phyloP scores from a whole-genome alignment of 2,329 filamentous ascomycete species.

The Colletotrichum sp. region DNA sequence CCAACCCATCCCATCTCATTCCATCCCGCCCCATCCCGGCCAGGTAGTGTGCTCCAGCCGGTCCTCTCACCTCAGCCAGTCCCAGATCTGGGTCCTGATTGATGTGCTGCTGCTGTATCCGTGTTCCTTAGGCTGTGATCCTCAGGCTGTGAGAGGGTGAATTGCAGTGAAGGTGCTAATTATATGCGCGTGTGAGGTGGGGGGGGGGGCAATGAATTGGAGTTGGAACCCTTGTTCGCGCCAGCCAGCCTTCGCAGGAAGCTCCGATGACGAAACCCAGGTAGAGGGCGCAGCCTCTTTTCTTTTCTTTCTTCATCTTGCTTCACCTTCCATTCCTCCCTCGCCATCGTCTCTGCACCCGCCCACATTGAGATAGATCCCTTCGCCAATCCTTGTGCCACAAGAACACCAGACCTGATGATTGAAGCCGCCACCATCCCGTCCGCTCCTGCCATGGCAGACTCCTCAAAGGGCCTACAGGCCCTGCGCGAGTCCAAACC shows the following conservation, averaged over 20 bases:
- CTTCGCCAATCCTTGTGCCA: neutral
- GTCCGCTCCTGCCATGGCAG: conserved; percentile 20
- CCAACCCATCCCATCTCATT: neutral
- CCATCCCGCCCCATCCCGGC: neutral
- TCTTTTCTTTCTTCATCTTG: conserved; percentile 2
- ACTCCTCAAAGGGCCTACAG: conserved; percentile 44
- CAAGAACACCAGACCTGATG: conserved; percentile 2
- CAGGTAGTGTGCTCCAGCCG: neutral
- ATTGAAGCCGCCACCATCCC: conserved; percentile 18
- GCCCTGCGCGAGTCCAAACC: conserved; percentile 55
- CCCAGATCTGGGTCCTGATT: neutral
- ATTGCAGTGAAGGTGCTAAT: neutral
- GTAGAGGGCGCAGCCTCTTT: conserved; percentile 4
- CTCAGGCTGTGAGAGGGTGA: neutral
- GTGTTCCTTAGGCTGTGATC: neutral
- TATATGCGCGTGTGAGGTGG: conserved; percentile 8
- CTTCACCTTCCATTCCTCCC: neutral
- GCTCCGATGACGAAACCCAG: conserved; percentile 17
- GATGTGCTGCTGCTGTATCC: neutral
- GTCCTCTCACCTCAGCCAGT: neutral
- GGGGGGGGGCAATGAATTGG: conserved; percentile 2
- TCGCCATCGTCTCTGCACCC: neutral
- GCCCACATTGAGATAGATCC: neutral
- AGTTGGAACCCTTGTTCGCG: conserved; percentile 6
- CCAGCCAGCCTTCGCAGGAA: neutral